Percentiles rank a stretch among this genome's conserved stretches.
phyloP scores from a whole-genome alignment of 2,329 filamentous ascomycete genomes.

The Mycosphaerelloides madeirae region DNA sequence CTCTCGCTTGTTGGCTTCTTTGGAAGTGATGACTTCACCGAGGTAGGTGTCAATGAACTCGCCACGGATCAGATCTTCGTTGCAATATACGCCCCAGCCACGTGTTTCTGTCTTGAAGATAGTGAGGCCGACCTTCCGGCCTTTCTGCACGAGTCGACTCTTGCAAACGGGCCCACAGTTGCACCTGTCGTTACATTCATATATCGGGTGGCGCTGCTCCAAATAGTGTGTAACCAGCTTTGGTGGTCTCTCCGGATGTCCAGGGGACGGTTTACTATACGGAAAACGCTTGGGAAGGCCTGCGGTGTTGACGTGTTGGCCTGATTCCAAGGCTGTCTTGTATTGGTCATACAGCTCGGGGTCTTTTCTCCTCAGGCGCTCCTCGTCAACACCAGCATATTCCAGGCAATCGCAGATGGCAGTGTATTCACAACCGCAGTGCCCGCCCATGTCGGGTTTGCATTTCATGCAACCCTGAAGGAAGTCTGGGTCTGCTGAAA shows the following conservation, averaged over 20 bases:
- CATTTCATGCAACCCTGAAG: conserved; percentile 64
- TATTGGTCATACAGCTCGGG: conserved; percentile 15
- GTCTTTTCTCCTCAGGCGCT: conserved; percentile 29
- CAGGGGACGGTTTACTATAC: conserved; percentile 46
- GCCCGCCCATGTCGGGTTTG: conserved; percentile 47
- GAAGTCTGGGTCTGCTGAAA: conserved; percentile 53
- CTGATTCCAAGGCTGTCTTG: conserved; percentile 19
- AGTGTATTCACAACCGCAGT: conserved; percentile 58
- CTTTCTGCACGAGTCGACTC: conserved; percentile 72
- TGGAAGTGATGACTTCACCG: conserved; percentile 52
- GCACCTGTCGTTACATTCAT: conserved; percentile 74
- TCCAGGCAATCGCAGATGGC: conserved; percentile 62
- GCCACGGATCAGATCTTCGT: conserved; percentile 60
- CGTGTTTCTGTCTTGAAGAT: conserved; percentile 71
- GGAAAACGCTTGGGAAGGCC: conserved; percentile 54
- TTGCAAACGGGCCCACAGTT: conserved; percentile 61
- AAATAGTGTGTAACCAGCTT: conserved; percentile 39
- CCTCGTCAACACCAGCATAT: conserved; percentile 51
- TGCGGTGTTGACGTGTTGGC: conserved; percentile 27
- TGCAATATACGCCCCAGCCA: conserved; percentile 71
- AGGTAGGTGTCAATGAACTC: conserved; percentile 79
- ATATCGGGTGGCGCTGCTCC: conserved; percentile 53
- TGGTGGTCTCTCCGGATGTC: conserved; percentile 21
- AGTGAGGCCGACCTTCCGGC: conserved; percentile 64
- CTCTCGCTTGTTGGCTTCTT: conserved; percentile 62